Conservation (phyloP, 257 asterid species). For the Voacanga thouarsii region DNA sequence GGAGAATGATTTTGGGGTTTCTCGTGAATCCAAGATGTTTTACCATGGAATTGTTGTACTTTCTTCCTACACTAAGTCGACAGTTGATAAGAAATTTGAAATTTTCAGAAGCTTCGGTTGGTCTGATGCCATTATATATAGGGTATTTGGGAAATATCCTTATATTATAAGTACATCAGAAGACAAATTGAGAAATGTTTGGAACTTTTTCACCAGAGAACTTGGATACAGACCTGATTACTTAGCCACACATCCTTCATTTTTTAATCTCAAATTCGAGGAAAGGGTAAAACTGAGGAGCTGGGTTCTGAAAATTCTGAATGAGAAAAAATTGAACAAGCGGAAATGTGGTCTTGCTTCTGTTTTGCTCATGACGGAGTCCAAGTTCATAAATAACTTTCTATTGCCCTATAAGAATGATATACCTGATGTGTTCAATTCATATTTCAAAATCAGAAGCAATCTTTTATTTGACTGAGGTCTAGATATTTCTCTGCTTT, state of each 20-base stretch:
- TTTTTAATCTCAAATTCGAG: conserved; percentile 22
- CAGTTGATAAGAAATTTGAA: conserved; percentile 13
- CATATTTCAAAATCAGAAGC: neutral
- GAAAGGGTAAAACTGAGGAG: conserved; percentile 20
- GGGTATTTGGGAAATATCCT: conserved; percentile 4
- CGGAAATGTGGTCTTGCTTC: neutral
- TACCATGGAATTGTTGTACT: neutral
- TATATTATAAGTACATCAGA: neutral
- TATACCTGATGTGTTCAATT: conserved; percentile 2
- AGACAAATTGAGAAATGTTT: neutral
- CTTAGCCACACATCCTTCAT: conserved; percentile 13
- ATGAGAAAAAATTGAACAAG: conserved; percentile 24
- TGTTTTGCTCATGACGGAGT: neutral
- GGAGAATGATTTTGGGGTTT: conserved; percentile 9
- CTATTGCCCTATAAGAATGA: conserved; percentile 22
- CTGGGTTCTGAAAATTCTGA: conserved; percentile 16
- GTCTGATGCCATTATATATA: conserved; percentile 6
- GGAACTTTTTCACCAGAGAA: conserved; percentile 17
- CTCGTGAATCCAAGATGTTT: conserved; percentile 12
- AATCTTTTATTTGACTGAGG: neutral
- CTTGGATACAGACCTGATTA: conserved; percentile 13
- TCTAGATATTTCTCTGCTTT: neutral
- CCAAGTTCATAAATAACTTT: conserved; percentile 10
- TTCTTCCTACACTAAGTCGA: neutral
- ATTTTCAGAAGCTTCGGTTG: conserved; percentile 16